phyloP scores from a whole-genome alignment of 2,329 filamentous ascomycete genomes.

The Trichoderma brevicompactum region DNA sequence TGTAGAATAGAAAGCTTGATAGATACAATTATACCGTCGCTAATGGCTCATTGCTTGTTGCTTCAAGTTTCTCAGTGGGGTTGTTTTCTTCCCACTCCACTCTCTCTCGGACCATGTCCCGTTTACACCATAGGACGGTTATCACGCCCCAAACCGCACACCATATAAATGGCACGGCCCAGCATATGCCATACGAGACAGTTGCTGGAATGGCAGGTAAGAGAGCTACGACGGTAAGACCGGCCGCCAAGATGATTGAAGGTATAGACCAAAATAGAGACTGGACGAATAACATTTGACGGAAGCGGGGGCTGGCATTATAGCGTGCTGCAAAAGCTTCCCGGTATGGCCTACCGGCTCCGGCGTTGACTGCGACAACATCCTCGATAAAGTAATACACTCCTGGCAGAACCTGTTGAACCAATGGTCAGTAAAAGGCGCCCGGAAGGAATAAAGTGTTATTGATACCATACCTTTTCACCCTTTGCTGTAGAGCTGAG shows the following conservation, averaged over 20 bases:
- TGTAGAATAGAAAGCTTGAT: slow-evolving; percentile 8
- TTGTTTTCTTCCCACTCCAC: slow-evolving; percentile 43
- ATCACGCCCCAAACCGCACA: slow-evolving; percentile 42
- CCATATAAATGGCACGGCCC: slow-evolving; percentile 49
- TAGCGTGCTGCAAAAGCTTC: slow-evolving; percentile 50
- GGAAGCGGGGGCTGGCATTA: slow-evolving; percentile 48
- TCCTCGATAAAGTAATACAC: slow-evolving; percentile 70
- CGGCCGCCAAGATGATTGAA: slow-evolving; percentile 43
- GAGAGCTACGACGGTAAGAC: slow-evolving; percentile 45
- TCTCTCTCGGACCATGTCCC: slow-evolving; percentile 44
- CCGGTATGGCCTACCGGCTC: slow-evolving; percentile 52
- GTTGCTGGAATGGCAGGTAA: slow-evolving; percentile 43
- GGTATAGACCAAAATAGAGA: slow-evolving; percentile 50
- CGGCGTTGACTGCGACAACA: slow-evolving; percentile 68
- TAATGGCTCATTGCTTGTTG: slow-evolving; percentile 5
- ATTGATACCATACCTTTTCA: slow-evolving; percentile 38
- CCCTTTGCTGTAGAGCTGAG: slow-evolving; percentile 68
- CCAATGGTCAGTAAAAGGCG: neutral
- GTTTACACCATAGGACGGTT: slow-evolving; percentile 45
- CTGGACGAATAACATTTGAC: slow-evolving; percentile 46
- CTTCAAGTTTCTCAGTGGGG: slow-evolving; percentile 13
- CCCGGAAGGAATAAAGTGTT: neutral
- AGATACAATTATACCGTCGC: slow-evolving; percentile 13
- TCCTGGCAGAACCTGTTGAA: slow-evolving; percentile 56
- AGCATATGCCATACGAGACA: slow-evolving; percentile 45